phyloP scores from a whole-genome alignment of 164 flowering plant species.

The Liquidambar formosana region DNA sequence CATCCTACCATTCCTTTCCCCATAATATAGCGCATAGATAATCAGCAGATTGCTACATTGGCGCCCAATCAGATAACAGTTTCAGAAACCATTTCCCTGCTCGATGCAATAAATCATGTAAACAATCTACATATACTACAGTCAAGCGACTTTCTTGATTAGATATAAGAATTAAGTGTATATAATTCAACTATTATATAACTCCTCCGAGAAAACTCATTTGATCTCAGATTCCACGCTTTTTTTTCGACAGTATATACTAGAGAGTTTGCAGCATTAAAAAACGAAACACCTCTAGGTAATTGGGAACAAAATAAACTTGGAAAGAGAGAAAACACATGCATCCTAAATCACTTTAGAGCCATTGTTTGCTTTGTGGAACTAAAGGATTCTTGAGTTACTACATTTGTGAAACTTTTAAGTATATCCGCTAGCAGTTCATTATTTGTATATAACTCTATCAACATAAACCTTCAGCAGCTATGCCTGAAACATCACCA shows the following conservation, averaged over 20 bases:
- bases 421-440: slow-evolving; percentile 5
- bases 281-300: neutral
- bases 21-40: no score
- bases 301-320: neutral
- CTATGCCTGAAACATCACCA: slow-evolving; percentile 26
- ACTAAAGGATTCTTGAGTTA: slow-evolving; percentile 35
- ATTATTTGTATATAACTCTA: slow-evolving; percentile 13
- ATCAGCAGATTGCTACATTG: no score
- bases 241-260: neutral
- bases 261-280: neutral
- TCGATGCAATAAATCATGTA: no score
- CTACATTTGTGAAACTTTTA: slow-evolving; percentile 10
- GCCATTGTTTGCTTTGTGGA: slow-evolving; percentile 20
- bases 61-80: no score
- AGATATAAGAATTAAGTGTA: no score
- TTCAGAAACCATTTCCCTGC: no score
- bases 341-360: slow-evolving; percentile 35
- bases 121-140: no score
- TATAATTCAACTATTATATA: no score
- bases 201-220: no score
- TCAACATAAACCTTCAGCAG: slow-evolving; percentile 8
- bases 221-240: no score
- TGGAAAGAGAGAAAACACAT: neutral
- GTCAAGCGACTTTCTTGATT: no score
- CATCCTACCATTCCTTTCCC: no score